phyloP scores from a whole-genome alignment of 352 stramenopile genomes.

The Phytopythium aichiense region DNA sequence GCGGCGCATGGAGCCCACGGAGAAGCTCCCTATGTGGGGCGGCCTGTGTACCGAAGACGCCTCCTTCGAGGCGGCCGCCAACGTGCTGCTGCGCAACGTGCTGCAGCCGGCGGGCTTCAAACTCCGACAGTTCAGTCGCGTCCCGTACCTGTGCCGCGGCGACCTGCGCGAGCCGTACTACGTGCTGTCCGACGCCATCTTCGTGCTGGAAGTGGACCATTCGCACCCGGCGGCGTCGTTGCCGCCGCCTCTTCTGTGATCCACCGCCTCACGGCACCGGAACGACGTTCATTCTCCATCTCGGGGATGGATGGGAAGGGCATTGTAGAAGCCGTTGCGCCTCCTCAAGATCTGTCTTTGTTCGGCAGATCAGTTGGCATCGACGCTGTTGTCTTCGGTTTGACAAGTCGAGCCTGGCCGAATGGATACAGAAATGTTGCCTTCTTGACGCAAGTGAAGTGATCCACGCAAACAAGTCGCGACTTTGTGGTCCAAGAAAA shows the following conservation, averaged over 20 bases:
- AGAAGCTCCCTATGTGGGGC: conserved; percentile 65
- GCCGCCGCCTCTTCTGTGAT: background rate
- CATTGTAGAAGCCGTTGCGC: no score
- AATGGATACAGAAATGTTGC: no score
- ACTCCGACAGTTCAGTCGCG: conserved; percentile 71
- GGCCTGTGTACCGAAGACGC: conserved; percentile 53
- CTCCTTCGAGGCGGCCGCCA: conserved; percentile 65
- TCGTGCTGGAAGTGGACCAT: conserved; percentile 62
- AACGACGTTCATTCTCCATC: background rate
- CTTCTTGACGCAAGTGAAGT: no score
- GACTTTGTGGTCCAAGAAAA: background rate
- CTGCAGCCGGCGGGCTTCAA: conserved; percentile 68
- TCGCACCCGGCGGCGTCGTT: background rate
- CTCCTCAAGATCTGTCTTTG: no score
- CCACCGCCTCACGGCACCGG: no score
- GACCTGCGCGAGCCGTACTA: conserved; percentile 81
- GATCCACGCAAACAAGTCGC: no score
- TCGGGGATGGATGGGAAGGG: no score
- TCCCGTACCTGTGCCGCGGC: conserved; percentile 79
- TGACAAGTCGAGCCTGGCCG: no score
- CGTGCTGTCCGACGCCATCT: conserved; percentile 82
- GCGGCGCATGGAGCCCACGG: conserved; percentile 45
- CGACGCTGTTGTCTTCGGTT: no score
- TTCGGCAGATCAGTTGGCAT: no score
- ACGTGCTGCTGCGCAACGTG: conserved; percentile 61